These are phyloP conservation scores for Erysiphe neolycopersici DNA, from an alignment of 2,329 filamentous ascomycete genomes.

Conservation along the genomic window DNA sequence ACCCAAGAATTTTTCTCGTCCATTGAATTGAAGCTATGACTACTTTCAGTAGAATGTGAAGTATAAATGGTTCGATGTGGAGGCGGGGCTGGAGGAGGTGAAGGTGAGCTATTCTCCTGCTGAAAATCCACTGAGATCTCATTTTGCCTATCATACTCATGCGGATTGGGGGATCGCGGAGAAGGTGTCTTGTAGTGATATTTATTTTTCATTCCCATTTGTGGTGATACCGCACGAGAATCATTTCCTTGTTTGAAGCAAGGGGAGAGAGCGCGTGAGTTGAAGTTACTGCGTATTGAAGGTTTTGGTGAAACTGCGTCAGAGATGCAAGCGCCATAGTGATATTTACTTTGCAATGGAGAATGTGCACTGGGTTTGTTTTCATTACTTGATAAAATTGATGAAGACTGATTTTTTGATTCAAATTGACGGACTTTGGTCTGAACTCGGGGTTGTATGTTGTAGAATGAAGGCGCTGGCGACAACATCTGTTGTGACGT, in stretches of 20 bases:
- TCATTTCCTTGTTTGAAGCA: constrained; percentile 7
- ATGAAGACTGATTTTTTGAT: constrained; percentile 3
- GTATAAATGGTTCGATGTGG: constrained; percentile 42
- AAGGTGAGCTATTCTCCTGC: constrained; percentile 14
- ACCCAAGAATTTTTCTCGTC: constrained; percentile 27
- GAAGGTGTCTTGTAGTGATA: constrained; percentile 16
- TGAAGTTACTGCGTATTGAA: constrained; percentile 12
- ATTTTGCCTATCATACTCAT: constrained; percentile 11
- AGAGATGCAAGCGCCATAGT: constrained; percentile 13
- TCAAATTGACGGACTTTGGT: background rate
- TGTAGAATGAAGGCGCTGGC: constrained; percentile 13
- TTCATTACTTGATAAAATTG: constrained; percentile 2
- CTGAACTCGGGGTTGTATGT: background rate
- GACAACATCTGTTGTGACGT: constrained; percentile 6
- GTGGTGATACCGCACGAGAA: constrained; percentile 9
- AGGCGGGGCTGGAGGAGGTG: constrained; percentile 47
- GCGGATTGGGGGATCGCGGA: constrained; percentile 8
- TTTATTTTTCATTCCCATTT: constrained; percentile 10
- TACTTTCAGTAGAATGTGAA: constrained; percentile 10
- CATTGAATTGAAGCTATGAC: constrained; percentile 17
- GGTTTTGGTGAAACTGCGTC: constrained; percentile 17
- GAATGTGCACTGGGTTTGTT: background rate
- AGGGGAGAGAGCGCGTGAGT: constrained; percentile 8
- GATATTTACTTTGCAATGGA: constrained; percentile 12
- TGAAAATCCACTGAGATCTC: constrained; percentile 16